A percentile compares a stretch with the other conserved stretches of the same genome.
Conservation (phyloP, 768 basidiomycete genomes). For the Pulveroboletus sp. region DNA sequence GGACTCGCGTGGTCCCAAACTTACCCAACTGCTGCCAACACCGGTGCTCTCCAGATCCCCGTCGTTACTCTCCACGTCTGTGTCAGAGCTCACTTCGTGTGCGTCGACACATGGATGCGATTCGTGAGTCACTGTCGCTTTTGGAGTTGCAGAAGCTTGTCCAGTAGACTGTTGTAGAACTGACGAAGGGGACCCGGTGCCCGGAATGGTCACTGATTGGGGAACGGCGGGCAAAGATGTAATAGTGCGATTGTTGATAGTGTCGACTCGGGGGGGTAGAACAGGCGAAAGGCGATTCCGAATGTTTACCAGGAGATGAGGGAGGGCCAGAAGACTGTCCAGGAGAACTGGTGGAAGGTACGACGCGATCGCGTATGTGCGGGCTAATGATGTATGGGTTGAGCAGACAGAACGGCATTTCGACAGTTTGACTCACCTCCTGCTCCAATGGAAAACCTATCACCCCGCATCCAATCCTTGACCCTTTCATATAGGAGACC, state of each 20-base stretch:
- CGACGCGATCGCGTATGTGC: slow-evolving; percentile 67
- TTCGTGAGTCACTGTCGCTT: slow-evolving; percentile 11
- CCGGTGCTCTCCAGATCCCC: slow-evolving; percentile 47
- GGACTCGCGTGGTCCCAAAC: slow-evolving; percentile 36
- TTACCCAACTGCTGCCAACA: slow-evolving; percentile 69
- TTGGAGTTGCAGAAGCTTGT: slow-evolving; percentile 7
- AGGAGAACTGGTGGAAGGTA: slow-evolving; percentile 62
- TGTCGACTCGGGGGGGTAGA: slow-evolving; percentile 39
- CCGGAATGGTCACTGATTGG: slow-evolving; percentile 9
- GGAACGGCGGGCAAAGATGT: slow-evolving; percentile 15
- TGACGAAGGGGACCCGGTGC: neutral
- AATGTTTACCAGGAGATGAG: slow-evolving; percentile 57
- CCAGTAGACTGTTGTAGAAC: slow-evolving; percentile 3
- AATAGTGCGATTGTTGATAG: slow-evolving; percentile 26
- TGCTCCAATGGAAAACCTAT: slow-evolving; percentile 70
- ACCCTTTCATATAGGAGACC: slow-evolving; percentile 39
- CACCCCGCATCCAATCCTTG: slow-evolving; percentile 58
- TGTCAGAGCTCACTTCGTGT: slow-evolving; percentile 55
- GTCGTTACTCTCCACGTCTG: slow-evolving; percentile 63
- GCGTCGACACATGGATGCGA: slow-evolving; percentile 12
- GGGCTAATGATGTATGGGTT: slow-evolving; percentile 41
- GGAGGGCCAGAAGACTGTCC: slow-evolving; percentile 62
- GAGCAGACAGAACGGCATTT: neutral
- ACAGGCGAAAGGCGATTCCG: slow-evolving; percentile 57
- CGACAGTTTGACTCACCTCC: slow-evolving; percentile 52